Conservation (phyloP, 2,329 filamentous ascomycete genomes). For the Cyanodermella asteris region DNA sequence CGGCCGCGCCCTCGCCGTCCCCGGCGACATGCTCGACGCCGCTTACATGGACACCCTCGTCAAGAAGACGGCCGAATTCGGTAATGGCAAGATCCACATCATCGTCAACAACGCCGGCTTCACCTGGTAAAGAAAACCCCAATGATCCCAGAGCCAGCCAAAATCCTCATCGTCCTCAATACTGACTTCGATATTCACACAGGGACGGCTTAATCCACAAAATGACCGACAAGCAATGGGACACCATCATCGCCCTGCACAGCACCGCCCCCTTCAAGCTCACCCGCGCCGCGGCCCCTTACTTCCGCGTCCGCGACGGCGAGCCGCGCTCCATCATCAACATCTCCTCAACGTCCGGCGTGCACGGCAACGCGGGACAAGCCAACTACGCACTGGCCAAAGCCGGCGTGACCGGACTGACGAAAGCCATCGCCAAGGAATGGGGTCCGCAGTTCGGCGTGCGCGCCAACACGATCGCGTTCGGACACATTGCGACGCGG, state of each 20-base stretch:
- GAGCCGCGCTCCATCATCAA: constrained; percentile 63
- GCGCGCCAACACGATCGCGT: constrained; percentile 62
- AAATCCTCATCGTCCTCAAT: constrained; percentile 3
- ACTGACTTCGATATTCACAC: not conserved
- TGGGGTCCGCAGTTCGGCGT: constrained; percentile 75
- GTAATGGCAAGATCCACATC: constrained; percentile 70
- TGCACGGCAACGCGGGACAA: constrained; percentile 80
- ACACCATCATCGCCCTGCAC: constrained; percentile 67
- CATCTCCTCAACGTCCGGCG: constrained; percentile 59
- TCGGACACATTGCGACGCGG: constrained; percentile 60
- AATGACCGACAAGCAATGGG: constrained; percentile 81
- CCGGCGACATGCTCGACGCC: constrained; percentile 54
- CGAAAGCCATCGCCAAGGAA: constrained; percentile 73
- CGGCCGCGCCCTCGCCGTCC: constrained; percentile 47
- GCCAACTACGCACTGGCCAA: constrained; percentile 75
- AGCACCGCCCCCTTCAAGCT: constrained; percentile 71
- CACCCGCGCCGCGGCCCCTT: constrained; percentile 56
- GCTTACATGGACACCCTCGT: constrained; percentile 53
- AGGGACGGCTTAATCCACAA: constrained; percentile 11
- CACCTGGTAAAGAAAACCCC: constrained; percentile 52
- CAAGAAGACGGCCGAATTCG: constrained; percentile 54
- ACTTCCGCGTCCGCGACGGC: constrained; percentile 70
- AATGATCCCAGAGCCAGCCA: constrained; percentile 9
- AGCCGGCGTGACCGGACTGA: constrained; percentile 61
- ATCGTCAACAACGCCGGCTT: constrained; percentile 84